Evolutionary conservation across 352 stramenopile species (phyloP).

Genomic region (Phytophthora quininea): DNA sequence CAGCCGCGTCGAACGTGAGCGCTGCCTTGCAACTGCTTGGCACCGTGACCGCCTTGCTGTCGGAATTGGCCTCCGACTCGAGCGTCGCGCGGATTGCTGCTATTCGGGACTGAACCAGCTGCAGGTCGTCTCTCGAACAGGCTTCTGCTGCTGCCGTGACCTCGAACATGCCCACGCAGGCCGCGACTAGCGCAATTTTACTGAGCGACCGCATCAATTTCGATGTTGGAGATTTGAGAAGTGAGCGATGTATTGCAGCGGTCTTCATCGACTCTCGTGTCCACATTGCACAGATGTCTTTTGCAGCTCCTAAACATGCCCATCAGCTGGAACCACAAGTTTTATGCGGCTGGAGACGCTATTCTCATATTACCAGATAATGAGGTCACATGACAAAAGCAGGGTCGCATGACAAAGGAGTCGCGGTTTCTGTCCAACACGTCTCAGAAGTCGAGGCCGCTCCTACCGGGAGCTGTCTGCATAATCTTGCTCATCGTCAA

Average conservation of each 20-base stretch:
- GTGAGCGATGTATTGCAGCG: constrained; percentile 16
- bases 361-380: no score
- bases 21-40: constrained; percentile 20
- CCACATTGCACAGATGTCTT: constrained; percentile 26
- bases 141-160: neutral
- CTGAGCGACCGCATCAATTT: constrained; percentile 17
- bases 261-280: constrained; percentile 30
- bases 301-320: constrained; percentile 3
- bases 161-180: no score
- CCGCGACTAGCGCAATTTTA: constrained; percentile 10
- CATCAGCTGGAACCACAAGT: neutral
- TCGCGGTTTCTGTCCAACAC: neutral
- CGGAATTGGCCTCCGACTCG: constrained; percentile 17
- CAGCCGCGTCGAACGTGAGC: constrained; percentile 21
- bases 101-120: constrained; percentile 19
- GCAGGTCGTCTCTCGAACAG: constrained; percentile 17
- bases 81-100: constrained; percentile 16
- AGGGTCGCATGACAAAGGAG: no score
- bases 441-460: neutral
- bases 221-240: no score
- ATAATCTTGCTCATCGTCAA: neutral
- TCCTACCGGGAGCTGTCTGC: no score
- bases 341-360: no score
- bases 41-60: constrained; percentile 10
- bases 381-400: no score